Conservation (phyloP, 2,329 filamentous ascomycete genomes). For the Botrytis byssoidea region DNA sequence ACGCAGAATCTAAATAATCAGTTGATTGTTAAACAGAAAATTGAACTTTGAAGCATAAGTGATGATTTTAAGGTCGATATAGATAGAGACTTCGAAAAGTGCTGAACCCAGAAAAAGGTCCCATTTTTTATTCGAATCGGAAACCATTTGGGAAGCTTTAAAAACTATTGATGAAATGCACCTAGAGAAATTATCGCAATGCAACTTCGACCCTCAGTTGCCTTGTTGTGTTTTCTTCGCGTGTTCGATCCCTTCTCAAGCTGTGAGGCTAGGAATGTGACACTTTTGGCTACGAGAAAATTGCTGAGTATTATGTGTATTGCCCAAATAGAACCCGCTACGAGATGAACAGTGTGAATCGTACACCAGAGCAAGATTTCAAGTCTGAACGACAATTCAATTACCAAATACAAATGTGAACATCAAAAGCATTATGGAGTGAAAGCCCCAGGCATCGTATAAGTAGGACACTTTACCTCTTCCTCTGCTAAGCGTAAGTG, state of each 20-base stretch:
- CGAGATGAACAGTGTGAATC: too few relatives aligned
- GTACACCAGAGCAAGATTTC: too few relatives aligned
- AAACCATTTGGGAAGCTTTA: neutral
- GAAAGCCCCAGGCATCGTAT: conserved; percentile 9
- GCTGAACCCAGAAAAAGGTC: fast-evolving
- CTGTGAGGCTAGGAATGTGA: too few relatives aligned
- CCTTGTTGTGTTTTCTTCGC: too few relatives aligned
- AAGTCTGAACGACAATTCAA: too few relatives aligned
- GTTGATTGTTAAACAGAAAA: neutral
- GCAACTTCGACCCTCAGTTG: too few relatives aligned
- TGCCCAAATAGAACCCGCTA: too few relatives aligned
- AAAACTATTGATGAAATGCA: neutral
- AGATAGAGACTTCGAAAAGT: neutral
- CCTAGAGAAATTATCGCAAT: neutral
- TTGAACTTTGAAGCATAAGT: neutral
- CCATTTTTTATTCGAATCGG: neutral
- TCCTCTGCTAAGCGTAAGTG: neutral
- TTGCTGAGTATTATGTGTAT: too few relatives aligned
- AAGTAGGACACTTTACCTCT: neutral
- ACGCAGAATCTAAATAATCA: neutral
- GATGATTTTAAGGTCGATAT: neutral
- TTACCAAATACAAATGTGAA: too few relatives aligned
- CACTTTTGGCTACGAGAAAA: too few relatives aligned
- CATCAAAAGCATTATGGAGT: neutral
- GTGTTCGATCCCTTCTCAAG: too few relatives aligned